Conservation (phyloP, 2,329 filamentous ascomycete genomes). For the Exophiala aquamarina region DNA sequence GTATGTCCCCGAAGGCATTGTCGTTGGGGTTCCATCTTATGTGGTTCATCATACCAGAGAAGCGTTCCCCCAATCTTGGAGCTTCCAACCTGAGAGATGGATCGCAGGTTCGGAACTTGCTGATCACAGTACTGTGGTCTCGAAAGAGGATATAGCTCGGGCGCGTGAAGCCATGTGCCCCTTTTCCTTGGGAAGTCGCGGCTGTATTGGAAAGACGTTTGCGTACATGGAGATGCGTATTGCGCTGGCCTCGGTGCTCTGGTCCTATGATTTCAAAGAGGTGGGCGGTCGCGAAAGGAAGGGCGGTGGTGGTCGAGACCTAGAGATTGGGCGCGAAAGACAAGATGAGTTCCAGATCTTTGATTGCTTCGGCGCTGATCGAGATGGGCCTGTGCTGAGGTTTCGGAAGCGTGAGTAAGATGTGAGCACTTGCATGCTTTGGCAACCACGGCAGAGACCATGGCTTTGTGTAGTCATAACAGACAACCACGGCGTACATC, state of each 20-base stretch:
- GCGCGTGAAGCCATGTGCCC: constrained; percentile 66
- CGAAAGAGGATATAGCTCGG: constrained; percentile 49
- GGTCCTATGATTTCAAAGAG: constrained; percentile 14
- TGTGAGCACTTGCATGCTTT: too few species aligned
- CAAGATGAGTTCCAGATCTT: constrained; percentile 4
- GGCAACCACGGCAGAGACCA: too few species aligned
- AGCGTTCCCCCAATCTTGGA: constrained; percentile 32
- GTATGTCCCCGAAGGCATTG: constrained; percentile 32
- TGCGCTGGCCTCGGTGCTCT: constrained; percentile 39
- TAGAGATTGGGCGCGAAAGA: constrained; percentile 3
- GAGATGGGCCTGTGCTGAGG: constrained; percentile 1
- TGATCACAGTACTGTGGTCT: too few species aligned
- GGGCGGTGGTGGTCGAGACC: neutral
- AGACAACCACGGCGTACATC: too few species aligned
- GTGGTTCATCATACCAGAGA: constrained; percentile 34
- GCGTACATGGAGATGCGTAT: constrained; percentile 44
- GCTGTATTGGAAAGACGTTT: constrained; percentile 45
- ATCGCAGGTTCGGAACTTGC: constrained; percentile 33
- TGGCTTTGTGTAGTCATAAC: too few species aligned
- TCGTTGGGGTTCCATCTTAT: constrained; percentile 35
- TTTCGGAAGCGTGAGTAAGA: neutral
- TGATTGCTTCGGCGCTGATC: constrained; percentile 6
- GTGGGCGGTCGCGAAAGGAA: neutral
- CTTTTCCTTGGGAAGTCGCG: constrained; percentile 43
- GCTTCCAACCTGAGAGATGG: constrained; percentile 23